Evolutionary conservation across 768 basidiomycete species (phyloP).

Genomic region (Galerina marginata): DNA sequence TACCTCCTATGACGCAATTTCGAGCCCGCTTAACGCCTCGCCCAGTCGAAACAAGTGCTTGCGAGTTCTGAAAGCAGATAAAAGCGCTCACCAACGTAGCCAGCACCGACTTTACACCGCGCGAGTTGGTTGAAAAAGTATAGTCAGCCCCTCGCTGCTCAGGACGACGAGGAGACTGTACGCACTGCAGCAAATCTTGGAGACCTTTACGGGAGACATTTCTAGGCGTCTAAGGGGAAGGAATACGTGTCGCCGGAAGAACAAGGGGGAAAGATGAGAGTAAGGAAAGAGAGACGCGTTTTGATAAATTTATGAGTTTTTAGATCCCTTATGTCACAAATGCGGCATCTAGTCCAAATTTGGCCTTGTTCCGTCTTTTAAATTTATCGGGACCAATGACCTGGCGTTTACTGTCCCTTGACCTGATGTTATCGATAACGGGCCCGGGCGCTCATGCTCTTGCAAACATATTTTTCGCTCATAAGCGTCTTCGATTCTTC

Average conservation of each 20-base stretch:
- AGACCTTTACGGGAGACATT: slow-evolving; percentile 68
- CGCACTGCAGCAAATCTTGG: slow-evolving; percentile 90
- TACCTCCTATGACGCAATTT: not conserved
- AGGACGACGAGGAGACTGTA: slow-evolving; percentile 23
- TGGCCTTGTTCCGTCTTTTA: slow-evolving; percentile 1
- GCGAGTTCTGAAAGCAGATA: not conserved
- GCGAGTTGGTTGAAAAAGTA: slow-evolving; percentile 12
- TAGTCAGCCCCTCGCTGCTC: slow-evolving; percentile 15
- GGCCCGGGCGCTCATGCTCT: not conserved
- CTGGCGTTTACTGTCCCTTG: not conserved
- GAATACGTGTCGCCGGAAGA: slow-evolving; percentile 16
- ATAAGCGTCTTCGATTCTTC: not conserved
- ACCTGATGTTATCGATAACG: not conserved
- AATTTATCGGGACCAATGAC: not conserved
- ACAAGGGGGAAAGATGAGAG: slow-evolving; percentile 18
- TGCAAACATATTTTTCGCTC: not conserved
- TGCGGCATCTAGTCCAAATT: slow-evolving; percentile 18
- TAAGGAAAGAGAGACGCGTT: slow-evolving; percentile 24
- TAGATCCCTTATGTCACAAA: slow-evolving; percentile 16
- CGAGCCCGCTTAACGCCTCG: slow-evolving; percentile 8
- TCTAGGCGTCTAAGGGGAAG: slow-evolving; percentile 13
- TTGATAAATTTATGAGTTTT: slow-evolving; percentile 24
- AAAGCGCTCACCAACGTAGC: slow-evolving; percentile 83
- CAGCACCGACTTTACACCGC: slow-evolving; percentile 71
- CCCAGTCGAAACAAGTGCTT: slow-evolving; percentile 6